Conservation (phyloP, 2,329 filamentous ascomycete genomes). For the Beauveria medogensis region DNA sequence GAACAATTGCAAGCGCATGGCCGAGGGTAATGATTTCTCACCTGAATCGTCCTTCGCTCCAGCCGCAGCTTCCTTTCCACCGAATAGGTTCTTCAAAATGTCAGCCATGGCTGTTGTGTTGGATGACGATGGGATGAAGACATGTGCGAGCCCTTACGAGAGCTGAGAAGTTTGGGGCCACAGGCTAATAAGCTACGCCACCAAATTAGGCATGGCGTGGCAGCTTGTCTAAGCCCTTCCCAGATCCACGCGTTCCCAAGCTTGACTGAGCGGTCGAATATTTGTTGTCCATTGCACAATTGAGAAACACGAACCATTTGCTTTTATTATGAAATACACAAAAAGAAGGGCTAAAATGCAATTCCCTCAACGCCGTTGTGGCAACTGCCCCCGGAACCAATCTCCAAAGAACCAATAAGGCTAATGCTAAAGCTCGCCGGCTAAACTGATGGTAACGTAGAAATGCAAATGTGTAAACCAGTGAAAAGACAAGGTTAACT, state of each 20-base stretch:
- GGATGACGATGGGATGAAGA: constrained; percentile 13
- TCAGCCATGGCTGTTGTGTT: constrained; percentile 41
- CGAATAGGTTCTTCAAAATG: constrained; percentile 61
- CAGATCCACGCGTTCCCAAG: neutral
- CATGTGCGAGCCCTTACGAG: constrained; percentile 11
- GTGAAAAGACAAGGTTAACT: no score
- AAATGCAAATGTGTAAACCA: neutral
- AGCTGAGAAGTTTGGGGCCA: constrained; percentile 3
- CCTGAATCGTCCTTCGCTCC: constrained; percentile 53
- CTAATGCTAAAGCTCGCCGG: constrained; percentile 6
- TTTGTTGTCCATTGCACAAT: neutral
- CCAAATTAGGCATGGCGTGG: constrained; percentile 10
- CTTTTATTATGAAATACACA: neutral
- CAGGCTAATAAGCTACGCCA: neutral
- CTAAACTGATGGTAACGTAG: neutral
- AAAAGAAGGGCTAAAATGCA: neutral
- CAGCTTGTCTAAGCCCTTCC: neutral
- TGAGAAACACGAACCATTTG: neutral
- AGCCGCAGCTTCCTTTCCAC: constrained; percentile 49
- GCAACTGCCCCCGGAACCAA: neutral
- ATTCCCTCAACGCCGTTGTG: neutral
- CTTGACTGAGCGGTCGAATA: neutral
- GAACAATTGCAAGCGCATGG: neutral
- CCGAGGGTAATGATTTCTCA: constrained; percentile 29
- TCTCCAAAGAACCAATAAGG: neutral